Evolutionary conservation across 2,329 filamentous ascomycete species (phyloP).

Genomic region (Aspergillus sp.): DNA sequence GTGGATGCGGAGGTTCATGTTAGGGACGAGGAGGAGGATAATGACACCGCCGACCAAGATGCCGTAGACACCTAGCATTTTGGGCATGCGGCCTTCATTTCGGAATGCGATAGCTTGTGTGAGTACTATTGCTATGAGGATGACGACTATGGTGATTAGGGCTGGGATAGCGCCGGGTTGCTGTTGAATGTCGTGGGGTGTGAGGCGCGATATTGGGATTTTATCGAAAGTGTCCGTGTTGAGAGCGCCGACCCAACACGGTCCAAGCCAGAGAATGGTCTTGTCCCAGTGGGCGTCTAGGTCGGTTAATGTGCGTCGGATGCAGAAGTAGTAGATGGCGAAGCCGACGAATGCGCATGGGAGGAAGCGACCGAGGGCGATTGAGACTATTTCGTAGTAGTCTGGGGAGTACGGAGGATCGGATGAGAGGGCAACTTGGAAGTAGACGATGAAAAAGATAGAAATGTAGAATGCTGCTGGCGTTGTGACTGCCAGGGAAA

Average conservation of each 20-base stretch:
- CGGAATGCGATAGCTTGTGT: conserved; percentile 58
- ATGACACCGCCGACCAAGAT: conserved; percentile 46
- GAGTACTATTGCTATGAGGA: conserved; percentile 53
- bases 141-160: conserved; percentile 53
- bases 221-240: conserved; percentile 65
- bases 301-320: conserved; percentile 48
- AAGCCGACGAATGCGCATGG: conserved; percentile 60
- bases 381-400: conserved; percentile 56
- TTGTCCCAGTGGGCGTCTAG: conserved; percentile 61
- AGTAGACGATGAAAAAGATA: conserved; percentile 57
- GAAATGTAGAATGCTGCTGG: conserved; percentile 57
- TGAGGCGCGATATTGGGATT: conserved; percentile 62
- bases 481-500: conserved; percentile 58
- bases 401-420: conserved; percentile 57
- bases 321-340: conserved; percentile 56
- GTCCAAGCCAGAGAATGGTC: conserved; percentile 60
- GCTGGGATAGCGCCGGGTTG: conserved; percentile 61
- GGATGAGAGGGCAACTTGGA: conserved; percentile 60
- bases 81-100: conserved; percentile 57
- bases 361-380: conserved; percentile 57
- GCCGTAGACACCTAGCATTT: conserved; percentile 45
- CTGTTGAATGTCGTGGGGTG: conserved; percentile 59
- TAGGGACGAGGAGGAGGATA: conserved; percentile 53
- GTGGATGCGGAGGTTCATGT: conserved; percentile 62
- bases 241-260: conserved; percentile 60